phyloP scores from a whole-genome alignment of 2,329 filamentous ascomycete genomes.

The Apiospora koreana region DNA sequence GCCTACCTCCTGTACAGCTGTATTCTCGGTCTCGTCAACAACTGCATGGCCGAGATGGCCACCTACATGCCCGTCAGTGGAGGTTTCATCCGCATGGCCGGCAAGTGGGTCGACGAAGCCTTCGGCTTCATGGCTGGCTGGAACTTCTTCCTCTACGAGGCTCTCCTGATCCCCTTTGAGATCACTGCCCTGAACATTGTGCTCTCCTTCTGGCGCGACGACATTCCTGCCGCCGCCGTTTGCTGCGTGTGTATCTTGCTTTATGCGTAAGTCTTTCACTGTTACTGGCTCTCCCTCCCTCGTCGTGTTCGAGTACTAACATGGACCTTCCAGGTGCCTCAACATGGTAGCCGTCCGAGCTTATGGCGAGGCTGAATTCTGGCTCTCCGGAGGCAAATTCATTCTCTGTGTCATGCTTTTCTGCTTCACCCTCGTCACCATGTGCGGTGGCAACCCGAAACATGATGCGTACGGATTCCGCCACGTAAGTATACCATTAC shows the following conservation, averaged over 20 bases:
- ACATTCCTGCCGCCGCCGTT: slow-evolving; percentile 48
- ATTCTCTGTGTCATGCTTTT: slow-evolving; percentile 33
- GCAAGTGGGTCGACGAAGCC: slow-evolving; percentile 63
- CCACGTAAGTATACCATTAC: slow-evolving; percentile 19
- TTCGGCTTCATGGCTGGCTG: slow-evolving; percentile 53
- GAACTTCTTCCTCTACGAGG: slow-evolving; percentile 40
- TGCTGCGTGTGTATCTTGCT: slow-evolving; percentile 29
- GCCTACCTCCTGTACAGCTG: slow-evolving; percentile 58
- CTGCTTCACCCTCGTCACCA: slow-evolving; percentile 44
- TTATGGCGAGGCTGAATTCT: slow-evolving; percentile 49
- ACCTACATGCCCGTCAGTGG: slow-evolving; percentile 60
- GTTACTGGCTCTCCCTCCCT: slow-evolving; percentile 11
- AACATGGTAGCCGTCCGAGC: slow-evolving; percentile 43
- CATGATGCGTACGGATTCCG: slow-evolving; percentile 37
- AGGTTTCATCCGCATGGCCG: slow-evolving; percentile 62
- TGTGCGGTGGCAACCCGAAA: slow-evolving; percentile 43
- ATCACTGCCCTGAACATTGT: slow-evolving; percentile 37
- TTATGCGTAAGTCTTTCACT: slow-evolving; percentile 37
- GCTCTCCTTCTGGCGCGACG: slow-evolving; percentile 43
- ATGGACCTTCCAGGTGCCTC: slow-evolving; percentile 25
- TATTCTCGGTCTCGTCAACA: slow-evolving; percentile 61
- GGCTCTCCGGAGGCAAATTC: slow-evolving; percentile 43
- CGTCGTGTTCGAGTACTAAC: background rate
- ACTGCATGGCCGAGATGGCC: slow-evolving; percentile 64
- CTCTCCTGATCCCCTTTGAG: slow-evolving; percentile 36